A percentile compares a stretch with the other conserved stretches of the same genome.
These are phyloP conservation scores for Metschnikowia proteae DNA, from an alignment of 805 yeast species.

Conservation along the genomic window DNA sequence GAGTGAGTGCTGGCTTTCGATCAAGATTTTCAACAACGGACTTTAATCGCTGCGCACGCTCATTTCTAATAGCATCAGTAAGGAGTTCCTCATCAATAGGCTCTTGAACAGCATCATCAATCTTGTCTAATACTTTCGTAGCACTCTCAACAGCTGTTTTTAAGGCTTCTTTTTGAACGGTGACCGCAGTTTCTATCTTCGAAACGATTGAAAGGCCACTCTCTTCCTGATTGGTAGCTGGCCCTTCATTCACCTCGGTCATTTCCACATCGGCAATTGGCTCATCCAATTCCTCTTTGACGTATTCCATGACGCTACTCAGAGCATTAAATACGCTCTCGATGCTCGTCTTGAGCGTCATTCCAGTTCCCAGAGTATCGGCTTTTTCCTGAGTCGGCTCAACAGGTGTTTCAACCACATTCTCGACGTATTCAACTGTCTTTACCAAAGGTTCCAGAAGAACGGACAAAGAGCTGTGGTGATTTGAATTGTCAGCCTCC, in stretches of 20 bases:
- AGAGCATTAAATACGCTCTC: background rate
- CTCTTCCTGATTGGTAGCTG: background rate
- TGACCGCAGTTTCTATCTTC: background rate
- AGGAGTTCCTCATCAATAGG: background rate
- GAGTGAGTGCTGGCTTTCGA: background rate
- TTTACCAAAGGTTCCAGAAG: background rate
- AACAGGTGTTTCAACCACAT: background rate
- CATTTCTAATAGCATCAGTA: background rate
- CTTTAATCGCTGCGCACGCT: background rate
- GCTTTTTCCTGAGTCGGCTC: background rate
- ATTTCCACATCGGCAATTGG: background rate
- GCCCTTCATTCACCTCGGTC: background rate
- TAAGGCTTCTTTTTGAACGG: background rate
- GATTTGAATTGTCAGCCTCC: background rate
- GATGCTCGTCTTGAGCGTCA: background rate
- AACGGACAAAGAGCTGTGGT: background rate
- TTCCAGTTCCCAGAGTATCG: background rate
- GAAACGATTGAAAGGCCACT: background rate
- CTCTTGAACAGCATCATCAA: slow-evolving; percentile 2
- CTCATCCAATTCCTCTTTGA: background rate
- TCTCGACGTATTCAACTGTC: background rate
- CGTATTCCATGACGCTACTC: background rate
- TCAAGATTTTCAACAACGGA: background rate
- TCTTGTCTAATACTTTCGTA: background rate
- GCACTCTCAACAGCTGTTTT: background rate